These are phyloP conservation scores for Xanthoconium purpureum DNA, from an alignment of 768 basidiomycete species.

Conservation along the genomic window DNA sequence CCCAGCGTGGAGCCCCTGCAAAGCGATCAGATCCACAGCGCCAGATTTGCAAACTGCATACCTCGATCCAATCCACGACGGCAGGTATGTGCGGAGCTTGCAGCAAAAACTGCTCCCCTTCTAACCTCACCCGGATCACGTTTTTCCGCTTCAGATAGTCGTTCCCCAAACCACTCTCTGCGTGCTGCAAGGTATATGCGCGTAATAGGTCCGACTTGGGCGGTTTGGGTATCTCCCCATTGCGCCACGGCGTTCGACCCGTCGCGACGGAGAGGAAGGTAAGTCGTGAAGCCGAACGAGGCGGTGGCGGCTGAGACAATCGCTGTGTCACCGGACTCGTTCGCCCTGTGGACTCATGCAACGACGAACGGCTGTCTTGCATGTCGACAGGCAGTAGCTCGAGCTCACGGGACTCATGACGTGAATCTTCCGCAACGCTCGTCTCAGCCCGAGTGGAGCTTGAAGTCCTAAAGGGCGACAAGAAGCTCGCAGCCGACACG, in stretches of 20 bases:
- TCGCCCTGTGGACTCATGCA: conserved; percentile 13
- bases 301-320: conserved; percentile 9
- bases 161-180: conserved; percentile 91
- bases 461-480: conserved; percentile 26
- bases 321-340: conserved; percentile 14
- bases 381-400: conserved; percentile 25
- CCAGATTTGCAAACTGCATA: conserved; percentile 31
- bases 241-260: conserved; percentile 16
- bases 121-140: conserved; percentile 86
- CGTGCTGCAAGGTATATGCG: conserved; percentile 80
- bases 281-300: conserved; percentile 21
- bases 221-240: conserved; percentile 38
- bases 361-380: conserved; percentile 21
- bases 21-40: conserved; percentile 5
- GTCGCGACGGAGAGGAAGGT: conserved; percentile 22
- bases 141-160: conserved; percentile 94
- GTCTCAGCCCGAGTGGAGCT: conserved; percentile 7
- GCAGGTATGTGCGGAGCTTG: conserved; percentile 81
- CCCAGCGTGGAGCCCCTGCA: conserved; percentile 85
- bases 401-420: conserved; percentile 12
- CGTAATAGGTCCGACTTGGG: conserved; percentile 54
- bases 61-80: conserved; percentile 97
- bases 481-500: conserved; percentile 27
- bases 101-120: conserved; percentile 95
- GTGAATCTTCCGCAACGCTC: conserved; percentile 9